Conservation (phyloP, 2,329 filamentous ascomycete species). For the Lachnellula hyalina region DNA sequence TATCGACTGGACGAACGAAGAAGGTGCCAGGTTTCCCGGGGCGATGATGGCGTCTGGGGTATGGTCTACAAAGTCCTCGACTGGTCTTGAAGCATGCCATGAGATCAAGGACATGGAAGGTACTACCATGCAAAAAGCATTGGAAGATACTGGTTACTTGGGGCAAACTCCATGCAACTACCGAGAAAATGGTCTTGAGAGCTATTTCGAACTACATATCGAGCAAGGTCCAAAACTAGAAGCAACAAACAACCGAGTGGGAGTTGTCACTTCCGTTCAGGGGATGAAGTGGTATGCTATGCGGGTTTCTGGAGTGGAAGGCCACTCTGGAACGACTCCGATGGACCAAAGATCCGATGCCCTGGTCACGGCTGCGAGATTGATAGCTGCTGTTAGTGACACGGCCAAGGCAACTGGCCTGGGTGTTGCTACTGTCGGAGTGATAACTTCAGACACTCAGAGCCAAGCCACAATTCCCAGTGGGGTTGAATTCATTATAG, state of each 20-base stretch:
- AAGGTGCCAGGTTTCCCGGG: slow-evolving; percentile 72
- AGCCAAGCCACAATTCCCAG: slow-evolving; percentile 22
- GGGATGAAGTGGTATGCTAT: slow-evolving; percentile 61
- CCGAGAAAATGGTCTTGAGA: slow-evolving; percentile 57
- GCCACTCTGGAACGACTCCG: slow-evolving; percentile 26
- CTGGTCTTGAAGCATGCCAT: slow-evolving; percentile 52
- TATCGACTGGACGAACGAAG: slow-evolving; percentile 45
- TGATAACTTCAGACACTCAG: slow-evolving; percentile 21
- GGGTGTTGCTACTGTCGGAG: slow-evolving; percentile 24
- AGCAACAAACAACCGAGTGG: slow-evolving; percentile 54
- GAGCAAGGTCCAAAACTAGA: slow-evolving; percentile 73
- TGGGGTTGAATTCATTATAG: slow-evolving; percentile 25
- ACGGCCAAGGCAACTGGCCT: slow-evolving; percentile 14
- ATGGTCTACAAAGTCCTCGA: slow-evolving; percentile 61
- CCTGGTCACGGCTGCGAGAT: slow-evolving; percentile 40
- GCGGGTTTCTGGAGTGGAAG: slow-evolving; percentile 44
- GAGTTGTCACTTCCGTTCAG: slow-evolving; percentile 67
- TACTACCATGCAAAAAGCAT: slow-evolving; percentile 24
- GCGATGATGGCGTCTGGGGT: slow-evolving; percentile 70
- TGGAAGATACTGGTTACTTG: slow-evolving; percentile 65
- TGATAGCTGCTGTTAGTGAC: slow-evolving; percentile 21
- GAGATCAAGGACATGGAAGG: slow-evolving; percentile 45
- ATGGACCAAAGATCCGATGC: slow-evolving; percentile 61
- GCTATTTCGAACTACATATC: slow-evolving; percentile 71
- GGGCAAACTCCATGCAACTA: slow-evolving; percentile 54